Base-by-base conservation (phyloP, 2,329 filamentous ascomycete genomes). In the Xylariales sp. region DNA sequence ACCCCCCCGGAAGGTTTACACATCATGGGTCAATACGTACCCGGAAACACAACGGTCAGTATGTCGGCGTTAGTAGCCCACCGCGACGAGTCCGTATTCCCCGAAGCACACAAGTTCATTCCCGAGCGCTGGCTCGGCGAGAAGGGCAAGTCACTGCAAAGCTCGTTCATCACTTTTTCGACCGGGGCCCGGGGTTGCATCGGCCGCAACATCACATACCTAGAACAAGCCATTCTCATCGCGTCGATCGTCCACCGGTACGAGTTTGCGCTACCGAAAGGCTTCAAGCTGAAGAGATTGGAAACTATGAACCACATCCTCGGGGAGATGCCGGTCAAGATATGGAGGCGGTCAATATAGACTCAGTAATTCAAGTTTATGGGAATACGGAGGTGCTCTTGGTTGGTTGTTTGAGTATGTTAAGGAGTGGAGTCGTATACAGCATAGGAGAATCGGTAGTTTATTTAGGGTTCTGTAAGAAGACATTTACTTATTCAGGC, bases 301-400 rank as follows among this genome's bases (percentile, higher is more conserved):
- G 61, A 63, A 12, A 56, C 52, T 5, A 62, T 62, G 52, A 62
- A 62, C 18, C 60, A 62, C 30, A 62, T 62, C n/a, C 50, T 62
- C 18, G 60, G 60, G n/a, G 43, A 55, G 50, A 63, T 63, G 60
- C 52, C 52, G 23, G 43, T 63, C 7, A 63, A 63, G 32, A 49
- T 63, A 49, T 63, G 60, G 60, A 62, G 43, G 52, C 52, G 60
- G 41, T 18, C 58, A 28, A 3, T 39, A 16, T 50, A 39, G 10
- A 28, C 32, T 9, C 16, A 34, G 23, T 9, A 39, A 10, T 3
- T 10, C 36, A 10, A 39, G 8, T 39, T 8, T 39, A 10, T 39
- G 8, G 3, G 8, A 39, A 8, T 39, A 39, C 23, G 23, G 23
- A 23, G 23, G 23, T 23, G 23, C 23, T 23, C 23, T 23, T 23